A percentile compares a stretch with the other conserved stretches of the same genome.
These are phyloP conservation scores for Geosmithia flava DNA, from an alignment of 2,329 filamentous ascomycete species.

Conservation along the genomic window DNA sequence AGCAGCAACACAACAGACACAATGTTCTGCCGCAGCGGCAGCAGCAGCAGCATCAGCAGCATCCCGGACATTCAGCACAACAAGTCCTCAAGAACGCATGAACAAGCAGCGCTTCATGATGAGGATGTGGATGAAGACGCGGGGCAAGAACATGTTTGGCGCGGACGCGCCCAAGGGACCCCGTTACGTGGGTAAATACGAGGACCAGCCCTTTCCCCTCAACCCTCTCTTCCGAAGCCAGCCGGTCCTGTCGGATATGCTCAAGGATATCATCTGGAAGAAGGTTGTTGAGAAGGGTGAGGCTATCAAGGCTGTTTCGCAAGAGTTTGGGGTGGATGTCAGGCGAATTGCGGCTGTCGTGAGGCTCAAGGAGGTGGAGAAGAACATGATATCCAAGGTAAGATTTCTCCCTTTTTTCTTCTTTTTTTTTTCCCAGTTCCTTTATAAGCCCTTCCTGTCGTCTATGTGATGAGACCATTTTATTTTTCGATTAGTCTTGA, in stretches of 20 bases:
- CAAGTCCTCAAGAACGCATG: constrained; percentile 7
- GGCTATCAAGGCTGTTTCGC: constrained; percentile 65
- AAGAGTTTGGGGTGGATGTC: constrained; percentile 67
- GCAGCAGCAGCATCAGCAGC: constrained; percentile 5
- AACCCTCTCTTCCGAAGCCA: constrained; percentile 62
- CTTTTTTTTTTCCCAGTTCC: constrained; percentile 2
- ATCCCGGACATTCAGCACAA: constrained; percentile 22
- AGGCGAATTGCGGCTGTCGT: constrained; percentile 77
- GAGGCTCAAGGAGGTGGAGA: constrained; percentile 75
- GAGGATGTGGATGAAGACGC: constrained; percentile 21
- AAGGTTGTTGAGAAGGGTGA: constrained; percentile 53
- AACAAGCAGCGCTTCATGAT: constrained; percentile 19
- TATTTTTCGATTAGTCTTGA: constrained; percentile 99
- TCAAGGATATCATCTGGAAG: constrained; percentile 62
- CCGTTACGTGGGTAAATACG: constrained; percentile 23
- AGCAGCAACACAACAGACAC: not conserved
- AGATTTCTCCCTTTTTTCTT: constrained; percentile 20
- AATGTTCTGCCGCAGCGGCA: too few species aligned
- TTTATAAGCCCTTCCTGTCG: constrained; percentile 6
- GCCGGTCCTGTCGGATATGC: constrained; percentile 58
- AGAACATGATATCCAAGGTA: constrained; percentile 64
- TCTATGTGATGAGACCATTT: constrained; percentile 46
- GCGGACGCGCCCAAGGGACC: constrained; percentile 12
- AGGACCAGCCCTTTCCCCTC: constrained; percentile 54
- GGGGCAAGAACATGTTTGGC: constrained; percentile 5